Percentiles rank a stretch among this genome's conserved stretches.
These are phyloP conservation scores for Talaromyces marneffei DNA, from an alignment of 2,329 filamentous ascomycete genomes.

Conservation along the genomic window DNA sequence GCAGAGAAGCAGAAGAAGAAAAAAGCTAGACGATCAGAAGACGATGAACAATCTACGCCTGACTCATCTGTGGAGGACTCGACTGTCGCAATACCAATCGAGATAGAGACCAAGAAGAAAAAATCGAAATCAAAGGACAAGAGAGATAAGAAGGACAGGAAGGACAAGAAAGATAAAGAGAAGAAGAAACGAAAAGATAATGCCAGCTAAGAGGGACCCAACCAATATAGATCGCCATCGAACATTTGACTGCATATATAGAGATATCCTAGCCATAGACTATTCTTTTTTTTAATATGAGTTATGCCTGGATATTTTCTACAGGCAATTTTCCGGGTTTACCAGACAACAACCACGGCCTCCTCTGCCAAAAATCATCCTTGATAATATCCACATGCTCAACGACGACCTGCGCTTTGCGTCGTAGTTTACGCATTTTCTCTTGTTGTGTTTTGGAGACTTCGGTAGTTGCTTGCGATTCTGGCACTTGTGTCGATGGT, in stretches of 20 bases:
- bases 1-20: constrained; percentile 18
- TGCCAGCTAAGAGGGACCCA: not conserved
- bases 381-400: constrained; percentile 92
- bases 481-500: constrained; percentile 40
- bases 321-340: constrained; percentile 67
- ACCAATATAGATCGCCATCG: not conserved
- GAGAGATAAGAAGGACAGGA: constrained; percentile 28
- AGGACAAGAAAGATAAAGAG: constrained; percentile 22
- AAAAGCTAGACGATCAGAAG: constrained; percentile 11
- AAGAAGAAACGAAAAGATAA: constrained; percentile 27
- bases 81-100: constrained; percentile 13
- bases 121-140: constrained; percentile 20
- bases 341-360: constrained; percentile 77
- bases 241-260: constrained; percentile 6
- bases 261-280: constrained; percentile 9
- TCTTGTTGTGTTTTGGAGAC: constrained; percentile 76
- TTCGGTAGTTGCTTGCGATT: constrained; percentile 26
- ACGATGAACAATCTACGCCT: not conserved
- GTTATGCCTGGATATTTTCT: constrained; percentile 23
- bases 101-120: constrained; percentile 14
- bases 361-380: constrained; percentile 83
- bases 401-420: constrained; percentile 73
- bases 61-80: not conserved
- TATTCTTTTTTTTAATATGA: constrained; percentile 10
- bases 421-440: constrained; percentile 71